Percentiles rank a stretch among this genome's conserved stretches.
phyloP scores from a whole-genome alignment of 306 rosid genomes.

The Malus asiatica region DNA sequence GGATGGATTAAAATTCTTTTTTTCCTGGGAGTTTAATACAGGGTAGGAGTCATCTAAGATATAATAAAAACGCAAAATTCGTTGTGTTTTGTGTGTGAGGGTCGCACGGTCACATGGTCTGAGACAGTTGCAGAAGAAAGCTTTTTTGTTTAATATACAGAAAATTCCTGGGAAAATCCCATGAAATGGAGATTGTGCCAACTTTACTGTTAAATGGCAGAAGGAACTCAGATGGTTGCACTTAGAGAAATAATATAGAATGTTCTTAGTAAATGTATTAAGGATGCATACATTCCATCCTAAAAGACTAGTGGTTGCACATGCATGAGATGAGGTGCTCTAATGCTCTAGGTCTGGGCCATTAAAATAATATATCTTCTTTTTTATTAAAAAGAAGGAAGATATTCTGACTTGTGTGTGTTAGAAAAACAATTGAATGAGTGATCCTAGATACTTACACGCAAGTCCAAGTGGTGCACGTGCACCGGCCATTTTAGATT shows the following conservation, averaged over 20 bases:
- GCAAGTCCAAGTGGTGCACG: conserved; percentile 35
- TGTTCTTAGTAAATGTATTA: background rate
- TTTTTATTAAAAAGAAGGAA: background rate
- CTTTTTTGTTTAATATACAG: no score
- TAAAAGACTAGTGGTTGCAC: background rate
- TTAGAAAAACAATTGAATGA: background rate
- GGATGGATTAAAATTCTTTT: background rate
- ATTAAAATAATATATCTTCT: background rate
- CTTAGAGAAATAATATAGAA: background rate
- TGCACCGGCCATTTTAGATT: conserved; percentile 27
- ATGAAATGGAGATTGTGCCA: background rate
- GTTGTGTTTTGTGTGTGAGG: background rate
- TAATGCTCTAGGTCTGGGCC: background rate
- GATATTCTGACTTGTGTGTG: background rate
- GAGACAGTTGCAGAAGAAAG: background rate
- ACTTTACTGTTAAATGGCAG: background rate
- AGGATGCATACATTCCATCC: background rate
- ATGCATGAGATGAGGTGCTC: conserved; percentile 7
- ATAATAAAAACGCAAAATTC: no score
- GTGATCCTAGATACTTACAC: conserved; percentile 20
- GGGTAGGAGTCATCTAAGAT: background rate
- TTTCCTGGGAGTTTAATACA: background rate
- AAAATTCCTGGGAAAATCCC: background rate
- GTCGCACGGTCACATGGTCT: background rate
- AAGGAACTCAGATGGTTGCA: background rate